Evolutionary conservation across 228 moss, liverwort and hornwort genomes (phyloP), one percentile per base, ranked within the genome.

Genomic region (Sphagnum fallax): DNA sequence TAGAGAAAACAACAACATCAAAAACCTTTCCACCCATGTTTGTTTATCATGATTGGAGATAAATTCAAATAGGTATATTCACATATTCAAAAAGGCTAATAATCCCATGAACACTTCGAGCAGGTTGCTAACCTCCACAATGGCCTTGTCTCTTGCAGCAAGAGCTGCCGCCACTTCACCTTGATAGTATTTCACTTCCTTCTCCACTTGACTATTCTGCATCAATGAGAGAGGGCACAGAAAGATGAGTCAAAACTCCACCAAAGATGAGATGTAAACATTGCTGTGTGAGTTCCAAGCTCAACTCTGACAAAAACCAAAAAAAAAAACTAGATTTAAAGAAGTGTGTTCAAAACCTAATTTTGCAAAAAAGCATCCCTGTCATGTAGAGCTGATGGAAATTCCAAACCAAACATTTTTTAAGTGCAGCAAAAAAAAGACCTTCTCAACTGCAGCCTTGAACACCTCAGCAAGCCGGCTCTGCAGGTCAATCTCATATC

Each of bases 151-250:
- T 72, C 96, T 78, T 72, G 91, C 92, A 48, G 78, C 79, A 79
- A 91, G 89, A 52, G 91, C 84, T 78, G 74, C 81, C 53, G 92
- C 86, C 81, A 91, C 91, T 76, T 91, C 88, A 64, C 80, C 83
- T 78, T 92, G 96, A 74, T 91, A 96, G 72, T 86, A 96, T 76
- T 96, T 96, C 71, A 96, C 96, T 72, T 96, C 96, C 73, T 89
- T 89, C 74, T 96, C 91, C 52, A 92, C 81, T 80, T 83, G 89
- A 67, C 77, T 86, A 75, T 76, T 92, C 96, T 96, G 75, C 71
- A 69, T 74, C 47, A 47, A 61, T 10, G 50, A 18, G 52, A 47
- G 49, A 53, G n/a, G 51, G 12, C 49, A 49, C 48, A 48, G 18
- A 68, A n/a, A 15, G 51, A 55, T n/a, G 15, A 14, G 6, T 52